These are phyloP conservation scores for Beauveria asiatica DNA, from an alignment of 2,329 filamentous ascomycete genomes.

Conservation along the genomic window DNA sequence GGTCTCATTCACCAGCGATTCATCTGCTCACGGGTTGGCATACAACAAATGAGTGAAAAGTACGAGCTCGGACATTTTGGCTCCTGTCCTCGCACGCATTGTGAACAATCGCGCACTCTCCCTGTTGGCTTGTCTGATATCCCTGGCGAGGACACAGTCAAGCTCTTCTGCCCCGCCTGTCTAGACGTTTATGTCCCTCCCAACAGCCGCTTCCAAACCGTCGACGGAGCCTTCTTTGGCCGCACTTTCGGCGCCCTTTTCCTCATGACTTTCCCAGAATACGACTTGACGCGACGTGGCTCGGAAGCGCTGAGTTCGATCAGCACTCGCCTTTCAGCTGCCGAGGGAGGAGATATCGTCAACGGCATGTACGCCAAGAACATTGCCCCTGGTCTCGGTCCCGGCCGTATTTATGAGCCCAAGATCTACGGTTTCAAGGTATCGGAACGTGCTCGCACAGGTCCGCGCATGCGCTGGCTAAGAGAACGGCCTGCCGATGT, in stretches of 20 bases:
- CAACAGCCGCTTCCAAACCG: constrained; percentile 93
- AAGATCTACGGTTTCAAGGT: constrained; percentile 96
- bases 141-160: constrained; percentile 93
- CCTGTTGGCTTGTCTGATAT: constrained; percentile 92
- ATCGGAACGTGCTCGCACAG: constrained; percentile 78
- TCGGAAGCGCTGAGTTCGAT: constrained; percentile 43
- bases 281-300: constrained; percentile 72
- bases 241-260: constrained; percentile 96
- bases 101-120: constrained; percentile 80
- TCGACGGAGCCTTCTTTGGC: constrained; percentile 96
- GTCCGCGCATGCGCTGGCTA: constrained; percentile 95
- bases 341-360: constrained; percentile 45
- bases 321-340: constrained; percentile 24
- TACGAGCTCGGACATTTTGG: constrained; percentile 97
- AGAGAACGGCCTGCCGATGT: constrained; percentile 74
- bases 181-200: constrained; percentile 95
- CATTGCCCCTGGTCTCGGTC: constrained; percentile 78
- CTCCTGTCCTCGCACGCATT: constrained; percentile 87
- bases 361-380: constrained; percentile 86
- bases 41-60: constrained; percentile 99
- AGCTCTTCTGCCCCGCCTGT: constrained; percentile 95
- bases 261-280: constrained; percentile 96
- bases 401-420: constrained; percentile 80
- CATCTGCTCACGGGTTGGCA: constrained; percentile 91
- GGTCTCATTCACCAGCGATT: constrained; percentile 97